Percentiles rank a stretch among this genome's conserved stretches.
Conservation (phyloP, 2,329 filamentous ascomycete genomes). For the Drechslerella stenobrocha region DNA sequence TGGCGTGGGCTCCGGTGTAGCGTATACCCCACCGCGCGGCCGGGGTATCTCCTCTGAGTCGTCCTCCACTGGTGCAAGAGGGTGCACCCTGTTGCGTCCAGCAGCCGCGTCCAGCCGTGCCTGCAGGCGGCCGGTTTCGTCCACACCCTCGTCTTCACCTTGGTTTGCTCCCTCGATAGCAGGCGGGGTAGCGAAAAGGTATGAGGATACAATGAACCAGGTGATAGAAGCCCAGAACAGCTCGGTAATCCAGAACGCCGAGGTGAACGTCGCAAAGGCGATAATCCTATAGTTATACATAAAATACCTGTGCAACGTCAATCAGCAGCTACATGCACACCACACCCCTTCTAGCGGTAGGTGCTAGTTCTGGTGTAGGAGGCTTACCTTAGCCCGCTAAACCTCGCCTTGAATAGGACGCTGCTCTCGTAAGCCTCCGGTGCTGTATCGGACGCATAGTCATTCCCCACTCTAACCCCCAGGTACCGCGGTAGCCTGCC, state of each 20-base stretch:
- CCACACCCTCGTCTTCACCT: slow-evolving; percentile 20
- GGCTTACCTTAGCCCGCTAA: slow-evolving; percentile 64
- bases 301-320: slow-evolving; percentile 63
- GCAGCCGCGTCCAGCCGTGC: slow-evolving; percentile 5
- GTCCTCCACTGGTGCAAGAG: slow-evolving; percentile 39
- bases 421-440: slow-evolving; percentile 49
- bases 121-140: slow-evolving; percentile 4
- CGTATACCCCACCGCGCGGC: slow-evolving; percentile 39
- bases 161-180: not conserved
- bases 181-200: slow-evolving; percentile 11
- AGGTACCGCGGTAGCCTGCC: slow-evolving; percentile 21
- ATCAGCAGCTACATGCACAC: not conserved
- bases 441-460: slow-evolving; percentile 26
- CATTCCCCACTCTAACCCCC: slow-evolving; percentile 21
- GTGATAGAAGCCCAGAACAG: slow-evolving; percentile 68
- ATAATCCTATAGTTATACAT: slow-evolving; percentile 85
- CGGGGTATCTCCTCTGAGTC: slow-evolving; percentile 48
- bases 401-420: slow-evolving; percentile 49
- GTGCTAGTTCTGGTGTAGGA: slow-evolving; percentile 53
- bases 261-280: slow-evolving; percentile 70
- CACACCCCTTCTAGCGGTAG: not conserved
- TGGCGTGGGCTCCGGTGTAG: slow-evolving; percentile 38
- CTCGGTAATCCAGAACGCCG: slow-evolving; percentile 75
- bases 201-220: slow-evolving; percentile 64
- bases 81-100: slow-evolving; percentile 31